Evolutionary conservation across 2,329 filamentous ascomycete species (phyloP).

Genomic region (Verticillium zaregamsianum): DNA sequence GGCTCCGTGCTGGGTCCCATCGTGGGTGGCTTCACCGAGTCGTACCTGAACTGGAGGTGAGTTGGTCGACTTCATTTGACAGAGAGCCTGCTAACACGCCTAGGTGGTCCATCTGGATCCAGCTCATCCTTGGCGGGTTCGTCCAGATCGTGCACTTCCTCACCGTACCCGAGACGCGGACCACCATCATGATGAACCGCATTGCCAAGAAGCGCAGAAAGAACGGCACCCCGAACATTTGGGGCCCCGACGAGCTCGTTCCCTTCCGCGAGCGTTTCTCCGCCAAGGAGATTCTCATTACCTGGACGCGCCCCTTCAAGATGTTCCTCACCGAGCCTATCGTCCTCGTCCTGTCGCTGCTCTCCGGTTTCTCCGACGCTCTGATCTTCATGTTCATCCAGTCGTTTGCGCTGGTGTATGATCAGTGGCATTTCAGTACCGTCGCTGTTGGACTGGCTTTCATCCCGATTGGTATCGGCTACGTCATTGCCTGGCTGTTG

Average conservation of each 20-base stretch:
- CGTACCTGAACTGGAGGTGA: constrained; percentile 63
- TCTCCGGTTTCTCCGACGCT: constrained; percentile 69
- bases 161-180: constrained; percentile 73
- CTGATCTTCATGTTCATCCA: constrained; percentile 78
- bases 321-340: constrained; percentile 75
- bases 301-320: constrained; percentile 62
- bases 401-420: constrained; percentile 64
- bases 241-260: constrained; percentile 68
- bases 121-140: constrained; percentile 70
- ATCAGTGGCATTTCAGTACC: constrained; percentile 60
- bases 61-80: not conserved
- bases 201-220: constrained; percentile 73
- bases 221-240: constrained; percentile 57
- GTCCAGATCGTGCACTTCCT: constrained; percentile 65
- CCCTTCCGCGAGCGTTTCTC: constrained; percentile 56
- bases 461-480: constrained; percentile 63
- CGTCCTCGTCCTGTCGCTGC: constrained; percentile 63
- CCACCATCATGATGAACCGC: constrained; percentile 71
- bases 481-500: constrained; percentile 55
- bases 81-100: constrained; percentile 7
- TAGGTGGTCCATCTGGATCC: constrained; percentile 73
- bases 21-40: constrained; percentile 71
- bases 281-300: constrained; percentile 48
- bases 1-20: constrained; percentile 74
- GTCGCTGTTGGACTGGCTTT: constrained; percentile 57